Base-by-base conservation (phyloP, 169 alveolate species). In the Eimeria zaria region DNA sequence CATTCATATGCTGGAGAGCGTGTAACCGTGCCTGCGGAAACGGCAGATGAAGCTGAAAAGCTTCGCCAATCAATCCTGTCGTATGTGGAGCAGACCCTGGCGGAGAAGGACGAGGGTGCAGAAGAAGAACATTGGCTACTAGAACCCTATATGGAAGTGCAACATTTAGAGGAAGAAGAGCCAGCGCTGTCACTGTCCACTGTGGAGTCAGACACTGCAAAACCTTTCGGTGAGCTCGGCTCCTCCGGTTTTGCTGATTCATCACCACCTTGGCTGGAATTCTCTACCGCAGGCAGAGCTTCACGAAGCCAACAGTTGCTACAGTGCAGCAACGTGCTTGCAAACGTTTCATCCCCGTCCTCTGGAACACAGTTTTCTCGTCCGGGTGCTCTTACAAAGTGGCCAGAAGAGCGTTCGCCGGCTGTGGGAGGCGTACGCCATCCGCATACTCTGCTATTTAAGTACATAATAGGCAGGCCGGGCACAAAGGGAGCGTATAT, bases 51-150 rank as follows among this genome's bases (percentile, higher is more conserved):
- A 2, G 81, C 81, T 36, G 30, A 71, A 30, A 18, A 36, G 12
- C 81, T 71, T 30, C 81, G 51, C 51, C 53, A 71, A 12, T 71
- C 81, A 71, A 36, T 71, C 48, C 48, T 71, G 81, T 27, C 2
- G 51, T 71, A 71, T 71, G 81, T 71, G 8, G 81, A 71, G 81
- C 81, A 36, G 51, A 71, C 51, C 30, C 6, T 71, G 81, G 81
- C 51, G n/a, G 81, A 71, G 33, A 36, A 36, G 53, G 30, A 36
- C 16, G 39, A 11, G 8, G 81, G 81, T 7, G 7, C 36, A 71
- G 53, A 67, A 30, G 48, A 2, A 33, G 78, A 67, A 4, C 48
- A 67, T 2, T 67, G 78, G 78, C 27, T 30, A 22, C 78, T 8
- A 67, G 48, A 33, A 27, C 78, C 78, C 78, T 67, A 14, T 33